Conservation (phyloP, 768 basidiomycete species). For the Trametopsis cervina region DNA sequence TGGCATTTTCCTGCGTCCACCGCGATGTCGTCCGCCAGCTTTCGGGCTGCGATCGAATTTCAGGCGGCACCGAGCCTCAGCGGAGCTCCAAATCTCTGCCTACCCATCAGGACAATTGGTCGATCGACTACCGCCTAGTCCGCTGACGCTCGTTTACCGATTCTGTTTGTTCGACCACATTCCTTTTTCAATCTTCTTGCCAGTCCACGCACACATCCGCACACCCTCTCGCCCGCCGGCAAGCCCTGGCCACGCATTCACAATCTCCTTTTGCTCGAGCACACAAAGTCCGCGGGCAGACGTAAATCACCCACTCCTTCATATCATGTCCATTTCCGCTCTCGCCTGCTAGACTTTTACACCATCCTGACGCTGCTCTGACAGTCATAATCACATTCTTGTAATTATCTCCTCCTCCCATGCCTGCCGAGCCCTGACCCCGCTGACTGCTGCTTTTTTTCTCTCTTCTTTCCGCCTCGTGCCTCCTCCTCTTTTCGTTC, state of each 20-base stretch:
- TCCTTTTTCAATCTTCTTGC: conserved; percentile 5
- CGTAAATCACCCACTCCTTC: conserved; percentile 1
- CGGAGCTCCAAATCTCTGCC: conserved; percentile 2
- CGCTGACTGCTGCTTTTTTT: conserved; percentile 2
- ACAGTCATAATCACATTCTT: conserved; percentile 11
- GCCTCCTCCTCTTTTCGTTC: background rate
- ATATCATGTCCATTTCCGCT: conserved; percentile 16
- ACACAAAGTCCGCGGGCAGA: conserved; percentile 7
- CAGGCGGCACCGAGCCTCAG: background rate
- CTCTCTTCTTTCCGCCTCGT: background rate
- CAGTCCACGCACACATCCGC: background rate
- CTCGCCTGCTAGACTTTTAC: conserved; percentile 16
- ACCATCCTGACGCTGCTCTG: conserved; percentile 15
- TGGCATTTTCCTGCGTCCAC: background rate
- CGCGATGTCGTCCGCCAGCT: background rate
- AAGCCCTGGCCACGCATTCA: no score
- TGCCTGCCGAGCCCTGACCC: conserved; percentile 1
- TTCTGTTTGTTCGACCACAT: background rate
- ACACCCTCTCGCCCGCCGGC: background rate
- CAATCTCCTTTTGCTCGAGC: background rate
- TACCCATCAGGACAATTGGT: conserved; percentile 1
- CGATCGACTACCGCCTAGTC: background rate
- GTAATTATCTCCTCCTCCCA: conserved; percentile 3
- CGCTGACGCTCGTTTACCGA: background rate
- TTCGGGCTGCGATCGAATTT: conserved; percentile 5